Conservation (phyloP, 2,329 filamentous ascomycete species). For the Tolypocladium album region DNA sequence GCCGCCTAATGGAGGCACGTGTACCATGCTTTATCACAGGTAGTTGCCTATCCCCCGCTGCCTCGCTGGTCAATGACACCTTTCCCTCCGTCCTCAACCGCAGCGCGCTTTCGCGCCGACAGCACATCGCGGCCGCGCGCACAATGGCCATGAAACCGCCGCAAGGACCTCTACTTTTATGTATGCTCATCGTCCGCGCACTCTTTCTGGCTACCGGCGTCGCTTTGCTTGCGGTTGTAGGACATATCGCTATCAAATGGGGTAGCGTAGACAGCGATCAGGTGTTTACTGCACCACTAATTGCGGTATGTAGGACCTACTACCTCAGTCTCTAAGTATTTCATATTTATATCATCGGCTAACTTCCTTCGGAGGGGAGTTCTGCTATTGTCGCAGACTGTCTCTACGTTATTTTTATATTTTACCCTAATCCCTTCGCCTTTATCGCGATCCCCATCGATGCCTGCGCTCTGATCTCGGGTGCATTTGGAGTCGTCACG, state of each 20-base stretch:
- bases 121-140: too few species aligned
- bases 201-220: neutral
- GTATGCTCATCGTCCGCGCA: neutral
- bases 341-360: neutral
- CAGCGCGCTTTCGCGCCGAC: too few species aligned
- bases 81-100: too few species aligned
- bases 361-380: neutral
- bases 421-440: neutral
- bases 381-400: neutral
- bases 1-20: too few species aligned
- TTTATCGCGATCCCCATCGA: neutral
- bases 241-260: neutral
- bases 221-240: neutral
- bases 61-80: too few species aligned
- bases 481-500: neutral
- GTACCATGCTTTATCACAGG: too few species aligned
- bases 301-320: neutral
- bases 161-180: too few species aligned
- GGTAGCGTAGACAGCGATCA: neutral
- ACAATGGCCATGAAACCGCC: too few species aligned
- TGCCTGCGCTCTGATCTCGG: neutral
- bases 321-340: neutral
- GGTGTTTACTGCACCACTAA: neutral
- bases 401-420: neutral
- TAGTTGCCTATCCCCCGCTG: too few species aligned